These are phyloP conservation scores for Coprinellus aureogranulatus DNA, from an alignment of 768 basidiomycete species.

Conservation along the genomic window DNA sequence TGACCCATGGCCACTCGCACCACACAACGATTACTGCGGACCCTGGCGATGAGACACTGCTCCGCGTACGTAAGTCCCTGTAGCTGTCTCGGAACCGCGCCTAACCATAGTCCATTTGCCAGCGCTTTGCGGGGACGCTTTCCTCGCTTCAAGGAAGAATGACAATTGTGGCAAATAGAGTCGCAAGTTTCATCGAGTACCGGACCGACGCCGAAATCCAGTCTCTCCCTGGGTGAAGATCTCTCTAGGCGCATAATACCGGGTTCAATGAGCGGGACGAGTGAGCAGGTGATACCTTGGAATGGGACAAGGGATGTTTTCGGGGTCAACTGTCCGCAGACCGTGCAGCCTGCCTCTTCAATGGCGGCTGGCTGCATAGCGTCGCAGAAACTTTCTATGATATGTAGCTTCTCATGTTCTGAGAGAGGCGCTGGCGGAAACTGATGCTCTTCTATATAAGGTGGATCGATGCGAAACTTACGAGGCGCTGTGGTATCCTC, in stretches of 20 bases:
- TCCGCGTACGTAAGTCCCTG: slow-evolving; percentile 24
- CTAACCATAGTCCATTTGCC: slow-evolving; percentile 35
- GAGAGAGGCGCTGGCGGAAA: neutral
- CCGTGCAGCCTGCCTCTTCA: neutral
- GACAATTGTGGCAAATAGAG: neutral
- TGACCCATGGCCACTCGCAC: slow-evolving; percentile 25
- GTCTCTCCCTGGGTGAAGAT: neutral
- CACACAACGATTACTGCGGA: slow-evolving; percentile 26
- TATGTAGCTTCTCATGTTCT: neutral
- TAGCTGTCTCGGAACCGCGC: slow-evolving; percentile 28
- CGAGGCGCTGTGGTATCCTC: neutral
- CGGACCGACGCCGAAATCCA: neutral
- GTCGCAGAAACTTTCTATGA: neutral
- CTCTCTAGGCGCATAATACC: neutral
- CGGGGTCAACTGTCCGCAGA: neutral
- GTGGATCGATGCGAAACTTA: neutral
- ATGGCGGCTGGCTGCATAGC: neutral
- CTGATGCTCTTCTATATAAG: neutral
- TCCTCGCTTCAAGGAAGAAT: neutral
- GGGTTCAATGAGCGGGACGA: neutral
- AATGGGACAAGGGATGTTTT: neutral
- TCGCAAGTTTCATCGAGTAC: neutral
- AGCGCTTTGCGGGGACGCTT: slow-evolving; percentile 13
- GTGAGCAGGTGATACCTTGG: neutral
- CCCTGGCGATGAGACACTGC: slow-evolving; percentile 21